Evolutionary conservation across 148 eudicot genomes (phyloP), one percentile per base, ranked within the genome.

Genomic region (Fallopia convolvulus): DNA sequence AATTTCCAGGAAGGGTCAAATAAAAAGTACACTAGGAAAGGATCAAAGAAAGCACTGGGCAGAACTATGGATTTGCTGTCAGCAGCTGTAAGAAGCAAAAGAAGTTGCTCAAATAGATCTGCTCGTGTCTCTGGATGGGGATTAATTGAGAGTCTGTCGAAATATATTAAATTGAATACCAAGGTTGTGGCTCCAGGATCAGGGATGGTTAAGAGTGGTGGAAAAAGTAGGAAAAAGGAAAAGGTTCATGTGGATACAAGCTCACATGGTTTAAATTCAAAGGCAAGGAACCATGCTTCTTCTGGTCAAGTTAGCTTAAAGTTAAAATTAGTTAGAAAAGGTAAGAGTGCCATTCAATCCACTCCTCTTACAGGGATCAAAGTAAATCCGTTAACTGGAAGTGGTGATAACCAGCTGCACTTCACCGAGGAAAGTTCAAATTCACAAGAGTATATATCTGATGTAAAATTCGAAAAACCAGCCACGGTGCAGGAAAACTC

Each of bases 121-220:
- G 77, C 86, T 70, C 90, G 90, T 78, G 82, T 90, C 33, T 84
- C 93, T 77, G 86, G 65, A 65, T 95, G 99, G 99, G 97, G 97
- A 66, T 77, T 72, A 3, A 32, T 81, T 13, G 83, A 74, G 8
- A 83, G 79, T 79, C 75, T 89, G 76, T 76, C 70, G 11, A 81
- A 77, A 63, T 21, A 83, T 80, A 87, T 88, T 81, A 87, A 84
- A 52, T 65, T 40, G 50, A 85, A 68, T 84, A 72, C 60, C 77
- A 77, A 74, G 46, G 33, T n/a, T 44, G 55, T 53, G 77, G 72
- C 44, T 75, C 77, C 74, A 77, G 78, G 75, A 63, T 74, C 85
- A 77, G 68, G 72, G 75, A 85, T 79, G 52, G 71, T 18, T 58
- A 85, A 80, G 75, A 76, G 82, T 55, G 85, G 77, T 36, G 80